Evolutionary conservation across 768 basidiomycete genomes (phyloP), one percentile per base, ranked within the genome.

Genomic region (Dacryopinax primogenitus): DNA sequence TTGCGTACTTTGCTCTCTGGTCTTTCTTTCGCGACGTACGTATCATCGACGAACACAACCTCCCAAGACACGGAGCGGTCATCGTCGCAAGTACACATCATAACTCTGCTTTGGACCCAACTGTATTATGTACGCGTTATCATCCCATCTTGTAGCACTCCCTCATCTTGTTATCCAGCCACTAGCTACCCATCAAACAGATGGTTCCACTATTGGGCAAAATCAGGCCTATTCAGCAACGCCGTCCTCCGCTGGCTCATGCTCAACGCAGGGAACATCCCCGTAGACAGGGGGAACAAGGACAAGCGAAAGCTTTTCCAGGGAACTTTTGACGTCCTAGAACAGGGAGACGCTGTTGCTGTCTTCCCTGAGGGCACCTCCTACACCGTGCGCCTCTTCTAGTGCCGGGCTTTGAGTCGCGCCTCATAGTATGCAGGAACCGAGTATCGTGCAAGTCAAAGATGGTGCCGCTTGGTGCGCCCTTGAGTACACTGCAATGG

Each of bases 391-490:
- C 18, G 41, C 30, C 34, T 47, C 16, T 32, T 33, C 18, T 11
- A n/a, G 34, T 11, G 23, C 26, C 9, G 26, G 26, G 13, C n/a
- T n/a, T n/a, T 30, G 26, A 30, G 11, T 58, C 26, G 15, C 26
- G 51, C 30, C 39, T 64, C 26, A 23, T 26, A 23, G 41, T 63
- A 1, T 32, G 34, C 26, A 23, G 1, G 91, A 93, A 72, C 92
- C 94, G 11, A 82, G 85, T 64, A 91, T 98, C 70, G 86, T 94
- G 83, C 88, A 92, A 68, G 84, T 80, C 67, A 81, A 81, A 66
- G 94, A 98, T 70, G 95, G 95, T 32, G 89, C 90, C 34, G 85
- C 93, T 12, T 97, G 93, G 93, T 87, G 92, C 62, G 90, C 93
- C 3, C 79, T 97, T 68, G 96, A 98, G 76, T 98, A 93, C 74